Evolutionary conservation across 2,329 filamentous ascomycete species (phyloP), one percentile per base, ranked within the genome.

Genomic region (Aspergillus ruber): DNA sequence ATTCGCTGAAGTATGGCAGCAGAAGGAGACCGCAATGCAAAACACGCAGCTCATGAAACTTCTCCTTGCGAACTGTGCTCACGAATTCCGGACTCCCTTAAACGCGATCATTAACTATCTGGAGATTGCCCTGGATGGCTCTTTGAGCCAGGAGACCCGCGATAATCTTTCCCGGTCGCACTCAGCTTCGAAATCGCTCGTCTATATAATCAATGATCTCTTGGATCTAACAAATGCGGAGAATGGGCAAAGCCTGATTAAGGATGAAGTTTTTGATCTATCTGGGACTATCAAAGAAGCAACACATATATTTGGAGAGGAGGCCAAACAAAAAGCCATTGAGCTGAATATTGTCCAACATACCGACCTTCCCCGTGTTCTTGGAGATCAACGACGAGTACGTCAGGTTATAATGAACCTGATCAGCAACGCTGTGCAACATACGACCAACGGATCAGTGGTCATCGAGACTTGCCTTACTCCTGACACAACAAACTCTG

Each of bases 71-170:
- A 95, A 95, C 56, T 93, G 88, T 0, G 89, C 89, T 0, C 90
- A 95, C 55, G 89, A 95, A 70, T 88, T 95, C 10, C 83, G 90
- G 43, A 95, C 89, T 1, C 89, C 89, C 0, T 72, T 95, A 2
- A 95, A 95, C 57, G 89, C 89, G n/a, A 94, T 95, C 58, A 94
- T 95, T 68, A 95, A 95, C 56, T 95, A 93, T 57, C 78, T 95
- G 1, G 89, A 95, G 57, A 94, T 95, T 55, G 89, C 88, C 0
- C 71, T 95, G 1, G 90, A 95, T 67, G 88, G 88, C 0, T 72
- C 74, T 0, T 73, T 95, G 2, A 88, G 94, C 53, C 74, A 82
- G 33, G 89, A 94, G 62, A 94, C 87, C 0, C 76, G 89, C 20
- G 89, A 95, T 6, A 93, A 93, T 50, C 73, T 95, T 2, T 78